Conservation (phyloP, 2,329 filamentous ascomycete species). For the Parafenestella ontariensis region DNA sequence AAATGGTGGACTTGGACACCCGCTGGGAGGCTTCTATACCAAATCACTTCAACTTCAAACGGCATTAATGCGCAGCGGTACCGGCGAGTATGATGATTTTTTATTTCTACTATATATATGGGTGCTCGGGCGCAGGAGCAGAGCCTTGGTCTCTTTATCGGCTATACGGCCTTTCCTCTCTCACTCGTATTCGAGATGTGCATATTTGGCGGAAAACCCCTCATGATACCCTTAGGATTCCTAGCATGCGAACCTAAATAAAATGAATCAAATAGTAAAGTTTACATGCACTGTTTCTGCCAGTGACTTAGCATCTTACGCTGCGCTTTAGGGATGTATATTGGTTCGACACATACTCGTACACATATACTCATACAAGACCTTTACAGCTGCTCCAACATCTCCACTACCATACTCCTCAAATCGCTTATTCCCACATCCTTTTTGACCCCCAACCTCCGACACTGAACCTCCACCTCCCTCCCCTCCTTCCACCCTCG, state of each 20-base stretch:
- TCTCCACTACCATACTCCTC: slow-evolving; percentile 47
- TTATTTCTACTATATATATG: slow-evolving; percentile 2
- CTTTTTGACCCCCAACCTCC: slow-evolving; percentile 68
- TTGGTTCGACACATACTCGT: background rate
- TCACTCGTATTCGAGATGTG: background rate
- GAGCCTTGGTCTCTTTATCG: background rate
- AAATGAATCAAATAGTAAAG: background rate
- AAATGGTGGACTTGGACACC: background rate
- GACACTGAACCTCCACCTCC: slow-evolving; percentile 79
- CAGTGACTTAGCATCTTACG: background rate
- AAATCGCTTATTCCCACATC: slow-evolving; percentile 63
- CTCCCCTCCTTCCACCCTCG: slow-evolving; percentile 39
- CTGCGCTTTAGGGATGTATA: background rate
- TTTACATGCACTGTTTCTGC: background rate
- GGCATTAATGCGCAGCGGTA: slow-evolving; percentile 1
- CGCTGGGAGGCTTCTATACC: background rate
- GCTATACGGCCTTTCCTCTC: background rate
- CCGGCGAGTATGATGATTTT: background rate
- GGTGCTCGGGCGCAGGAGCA: background rate
- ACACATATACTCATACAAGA: background rate
- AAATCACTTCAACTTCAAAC: background rate
- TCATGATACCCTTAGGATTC: slow-evolving; percentile 7
- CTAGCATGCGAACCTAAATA: background rate
- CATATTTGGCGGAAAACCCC: slow-evolving; percentile 3
- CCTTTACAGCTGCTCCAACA: slow-evolving; percentile 31